Evolutionary conservation across 108 stramenopile species (phyloP), one percentile per base, ranked within the genome.

Genomic region (Stephanodiscus triporus): DNA sequence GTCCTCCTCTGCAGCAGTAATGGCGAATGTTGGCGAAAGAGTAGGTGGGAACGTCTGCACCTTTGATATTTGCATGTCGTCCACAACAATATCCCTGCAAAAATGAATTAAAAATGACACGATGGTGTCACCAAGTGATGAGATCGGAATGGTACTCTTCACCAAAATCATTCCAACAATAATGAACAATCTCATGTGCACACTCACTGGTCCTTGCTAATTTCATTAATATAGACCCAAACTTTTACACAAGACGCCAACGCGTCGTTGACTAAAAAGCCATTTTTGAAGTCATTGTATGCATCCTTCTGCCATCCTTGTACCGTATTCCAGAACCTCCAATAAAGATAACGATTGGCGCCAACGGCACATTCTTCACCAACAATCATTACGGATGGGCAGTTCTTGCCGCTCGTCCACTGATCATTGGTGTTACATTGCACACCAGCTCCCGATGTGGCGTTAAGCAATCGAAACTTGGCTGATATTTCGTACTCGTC

Each of bases 311-410:
- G 47, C 82, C 82, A 83, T 29, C 55, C 19, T 54, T 63, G 73
- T 8, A 43, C 45, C 34, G 63, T 49, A 14, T 76, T 76, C 61
- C 59, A 76, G 42, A 76, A 76, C 48, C 61, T 69, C 75, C 67
- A 76, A 47, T 76, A 63, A 37, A 67, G 53, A 67, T 13, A 27
- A 9, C 38, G 19, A 38, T 17, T 23, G 16, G 62, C 62, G 10
- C 55, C 62, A 22, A 30, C 58, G 24, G 40, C 23, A 34, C 82
- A 83, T 32, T 54, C 60, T 50, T 67, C 66, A 0, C 77, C 82
- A 20, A 75, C 57, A n/a, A 83, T 40, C 20, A 75, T 65, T 17
- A 83, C 65, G 13, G 73, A 78, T 11, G 82, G 82, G 30, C 82
- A 83, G 56, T 78, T 72, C 26, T 49, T 48, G 51, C 57, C 49